Conservation (phyloP, 805 yeast genomes). For the Saccharomycopsis fibuligera region DNA sequence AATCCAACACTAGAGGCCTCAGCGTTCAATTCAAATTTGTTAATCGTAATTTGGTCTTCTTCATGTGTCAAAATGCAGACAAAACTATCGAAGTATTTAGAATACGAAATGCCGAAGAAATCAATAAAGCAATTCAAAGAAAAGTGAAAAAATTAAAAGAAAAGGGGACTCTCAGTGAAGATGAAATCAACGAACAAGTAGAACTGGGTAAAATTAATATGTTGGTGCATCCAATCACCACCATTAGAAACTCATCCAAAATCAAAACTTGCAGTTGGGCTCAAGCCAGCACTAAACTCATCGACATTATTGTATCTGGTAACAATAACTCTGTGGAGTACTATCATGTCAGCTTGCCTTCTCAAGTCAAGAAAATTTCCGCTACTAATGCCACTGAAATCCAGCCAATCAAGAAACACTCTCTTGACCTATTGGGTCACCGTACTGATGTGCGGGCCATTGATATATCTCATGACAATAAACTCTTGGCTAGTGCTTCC, state of each 20-base stretch:
- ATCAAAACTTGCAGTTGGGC: slow-evolving; percentile 68
- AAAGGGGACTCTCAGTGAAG: slow-evolving; percentile 52
- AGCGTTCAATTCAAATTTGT: slow-evolving; percentile 46
- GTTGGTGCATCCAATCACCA: slow-evolving; percentile 61
- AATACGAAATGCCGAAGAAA: slow-evolving; percentile 68
- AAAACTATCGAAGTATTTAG: slow-evolving; percentile 75
- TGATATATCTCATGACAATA: slow-evolving; percentile 76
- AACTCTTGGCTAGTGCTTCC: slow-evolving; percentile 80
- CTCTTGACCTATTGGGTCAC: slow-evolving; percentile 78
- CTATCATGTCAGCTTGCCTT: slow-evolving; percentile 52
- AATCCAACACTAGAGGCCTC: slow-evolving; percentile 65
- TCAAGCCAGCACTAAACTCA: slow-evolving; percentile 35
- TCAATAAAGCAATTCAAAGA: slow-evolving; percentile 66
- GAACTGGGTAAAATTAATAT: slow-evolving; percentile 45
- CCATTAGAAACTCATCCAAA: slow-evolving; percentile 58
- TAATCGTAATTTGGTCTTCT: slow-evolving; percentile 36
- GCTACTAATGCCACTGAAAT: slow-evolving; percentile 33
- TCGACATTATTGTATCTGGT: slow-evolving; percentile 60
- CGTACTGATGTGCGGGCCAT: slow-evolving; percentile 82
- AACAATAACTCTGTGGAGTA: slow-evolving; percentile 72
- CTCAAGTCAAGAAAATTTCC: slow-evolving; percentile 46
- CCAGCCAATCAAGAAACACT: slow-evolving; percentile 40
- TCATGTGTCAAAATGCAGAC: slow-evolving; percentile 74
- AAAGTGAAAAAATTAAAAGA: slow-evolving; percentile 74
- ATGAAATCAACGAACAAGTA: slow-evolving; percentile 49